Conservation (phyloP, 495 filamentous ascomycete genomes). For the Lindgomyces ingoldianus region DNA sequence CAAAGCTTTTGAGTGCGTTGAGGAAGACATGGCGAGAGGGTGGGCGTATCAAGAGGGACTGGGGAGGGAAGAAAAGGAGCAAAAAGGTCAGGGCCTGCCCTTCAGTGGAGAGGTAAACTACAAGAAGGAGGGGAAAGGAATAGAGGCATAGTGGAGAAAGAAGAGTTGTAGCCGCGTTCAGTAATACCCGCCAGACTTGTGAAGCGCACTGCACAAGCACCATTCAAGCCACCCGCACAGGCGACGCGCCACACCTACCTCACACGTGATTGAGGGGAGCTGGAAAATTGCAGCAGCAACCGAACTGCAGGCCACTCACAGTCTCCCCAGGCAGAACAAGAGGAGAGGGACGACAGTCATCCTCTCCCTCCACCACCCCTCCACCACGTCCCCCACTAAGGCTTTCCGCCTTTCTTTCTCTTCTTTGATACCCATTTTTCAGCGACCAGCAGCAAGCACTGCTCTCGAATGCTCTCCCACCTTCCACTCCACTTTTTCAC, state of each 20-base stretch:
- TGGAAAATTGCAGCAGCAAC: conserved; percentile 2
- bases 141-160: conserved; percentile 8
- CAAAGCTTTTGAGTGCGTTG: conserved; percentile 32
- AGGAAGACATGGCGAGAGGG: conserved; percentile 30
- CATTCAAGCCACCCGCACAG: too few species aligned
- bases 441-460: conserved; percentile 63
- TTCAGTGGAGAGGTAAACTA: not conserved
- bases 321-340: too few species aligned
- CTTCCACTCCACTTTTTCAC: conserved; percentile 15
- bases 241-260: not conserved
- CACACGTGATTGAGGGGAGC: too few species aligned
- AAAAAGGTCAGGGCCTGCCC: not conserved
- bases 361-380: conserved; percentile 31
- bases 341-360: conserved; percentile 34
- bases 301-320: conserved; percentile 11
- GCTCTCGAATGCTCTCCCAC: conserved; percentile 43
- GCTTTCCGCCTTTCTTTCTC: conserved; percentile 53
- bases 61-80: not conserved
- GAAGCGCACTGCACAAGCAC: too few species aligned
- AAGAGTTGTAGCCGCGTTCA: not conserved
- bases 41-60: not conserved
- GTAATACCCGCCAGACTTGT: not conserved
- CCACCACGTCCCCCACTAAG: conserved; percentile 50
- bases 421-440: conserved; percentile 56
- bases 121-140: not conserved